A percentile compares a stretch with the other conserved stretches of the same genome.
Conservation (phyloP, 257 asterid species). For the Solanum rostratum region DNA sequence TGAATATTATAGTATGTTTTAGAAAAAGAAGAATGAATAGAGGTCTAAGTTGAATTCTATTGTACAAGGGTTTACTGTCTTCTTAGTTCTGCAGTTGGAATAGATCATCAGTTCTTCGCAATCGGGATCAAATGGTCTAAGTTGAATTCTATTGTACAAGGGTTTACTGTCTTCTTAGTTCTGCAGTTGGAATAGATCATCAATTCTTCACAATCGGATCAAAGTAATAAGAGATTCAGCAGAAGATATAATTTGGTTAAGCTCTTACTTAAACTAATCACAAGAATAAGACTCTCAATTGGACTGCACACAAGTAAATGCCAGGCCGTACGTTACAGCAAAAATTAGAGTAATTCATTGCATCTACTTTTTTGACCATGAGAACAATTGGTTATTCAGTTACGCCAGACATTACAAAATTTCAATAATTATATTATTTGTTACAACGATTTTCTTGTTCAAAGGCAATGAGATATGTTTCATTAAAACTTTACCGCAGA, state of each 20-base stretch:
- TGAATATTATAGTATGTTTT: not conserved
- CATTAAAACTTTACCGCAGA: conserved; percentile 21
- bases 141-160: no score
- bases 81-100: not conserved
- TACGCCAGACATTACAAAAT: not conserved
- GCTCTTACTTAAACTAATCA: not conserved
- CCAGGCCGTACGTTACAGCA: not conserved
- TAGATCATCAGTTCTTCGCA: not conserved
- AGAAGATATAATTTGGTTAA: not conserved
- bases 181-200: not conserved
- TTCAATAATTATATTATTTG: not conserved
- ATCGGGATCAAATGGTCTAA: not conserved
- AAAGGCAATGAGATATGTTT: not conserved
- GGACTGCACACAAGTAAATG: not conserved
- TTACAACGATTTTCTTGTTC: not conserved
- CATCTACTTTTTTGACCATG: not conserved
- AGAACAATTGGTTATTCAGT: not conserved
- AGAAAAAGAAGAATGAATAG: not conserved
- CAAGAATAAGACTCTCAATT: not conserved
- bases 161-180: not conserved
- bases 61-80: not conserved
- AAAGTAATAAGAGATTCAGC: not conserved
- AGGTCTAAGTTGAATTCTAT: not conserved
- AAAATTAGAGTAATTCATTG: not conserved
- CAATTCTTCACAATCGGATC: not conserved